Evolutionary conservation across 768 basidiomycete species (phyloP), one percentile per base, ranked within the genome.

Genomic region (Strobilomyces confusus): DNA sequence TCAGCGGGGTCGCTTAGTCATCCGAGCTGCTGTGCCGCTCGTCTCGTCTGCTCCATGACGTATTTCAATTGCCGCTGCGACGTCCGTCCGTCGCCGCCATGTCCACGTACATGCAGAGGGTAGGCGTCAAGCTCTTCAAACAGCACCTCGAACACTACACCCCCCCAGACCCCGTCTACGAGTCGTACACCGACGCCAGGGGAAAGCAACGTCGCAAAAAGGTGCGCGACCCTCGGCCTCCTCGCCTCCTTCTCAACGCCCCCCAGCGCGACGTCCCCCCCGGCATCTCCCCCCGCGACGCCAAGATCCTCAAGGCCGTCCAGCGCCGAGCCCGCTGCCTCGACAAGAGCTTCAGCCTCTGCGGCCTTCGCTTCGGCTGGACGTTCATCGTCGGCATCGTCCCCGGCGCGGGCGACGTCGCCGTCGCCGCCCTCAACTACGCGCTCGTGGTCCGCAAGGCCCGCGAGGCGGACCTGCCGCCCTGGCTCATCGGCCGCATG

Each of bases 341-440:
- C 50, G 94, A 97, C 73, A 93, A 91, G 69, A 84, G 89, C 2
- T 90, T 97, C 75, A 75, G 66, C 40, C 29, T 95, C 2, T 87
- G 84, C 55, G 92, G 94, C 11, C 65, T 95, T 49, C 81, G 83
- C 13, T 92, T 95, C 55, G 94, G 94, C 0, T 94, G 87, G 86
- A 82, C 90, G 1, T 88, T 92, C 71, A 67, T 90, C 62, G 87
- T 93, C 65, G 86, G 86, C 0, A 75, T 89, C 17, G 66, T 92
- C 42, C 90, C 90, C 9, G 71, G 83, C 33, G 77, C 80, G 0
- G 91, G 90, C 15, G 86, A 89, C 60, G 72, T 81, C 29, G 75
- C 81, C 1, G 82, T 86, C 60, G 77, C 78, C 6, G 41, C 69
- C 2, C 76, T 94, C 51, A 85, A 89, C 69, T 92, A 95, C 70